Evolutionary conservation across 2,329 filamentous ascomycete species (phyloP), one percentile per base, ranked within the genome.

Genomic region (Daldinia sp.): DNA sequence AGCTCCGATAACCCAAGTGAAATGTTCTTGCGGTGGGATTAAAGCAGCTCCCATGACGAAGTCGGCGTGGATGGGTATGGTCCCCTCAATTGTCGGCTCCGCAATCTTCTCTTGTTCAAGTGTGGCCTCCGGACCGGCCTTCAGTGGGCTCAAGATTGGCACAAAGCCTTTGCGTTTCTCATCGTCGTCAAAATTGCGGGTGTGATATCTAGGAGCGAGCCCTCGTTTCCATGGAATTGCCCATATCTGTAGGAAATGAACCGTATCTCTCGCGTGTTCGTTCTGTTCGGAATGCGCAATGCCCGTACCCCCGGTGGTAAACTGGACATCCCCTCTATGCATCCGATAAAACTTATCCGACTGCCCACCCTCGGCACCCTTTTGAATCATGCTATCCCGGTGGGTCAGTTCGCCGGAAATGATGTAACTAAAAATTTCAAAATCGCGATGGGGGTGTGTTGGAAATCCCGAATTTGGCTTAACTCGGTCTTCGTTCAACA

Each of bases 161-260:
- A 94, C 85, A 68, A 96, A 90, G 13, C 77, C 85, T 71, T 88
- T 83, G 61, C 83, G 81, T 83, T 96, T 96, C 63, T 85, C 83
- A 60, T 87, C 90, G 48, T 96, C 92, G 50, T 81, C 78, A 70
- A 93, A 96, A 65, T 86, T 85, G 63, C 82, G 83, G 3, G 91
- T 95, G 76, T 93, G 90, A 74, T 96, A 96, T 35, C 85, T 83
- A 1, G 93, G 93, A 47, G 83, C 82, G 48, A 96, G 81, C 0
- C 91, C 89, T 19, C 83, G 79, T 75, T 87, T 88, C 85, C 92
- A 94, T 0, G 92, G 92, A 50, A 92, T 81, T 1, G 89, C 92
- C 93, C 92, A 96, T 71, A 96, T 96, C 77, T 96, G 93, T 30
- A 96, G 79, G 74, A 96, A 96, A 74, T 96, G 92, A 10, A 92